Base-by-base conservation (phyloP, 352 stramenopile species). In the Pythium sukuiense region DNA sequence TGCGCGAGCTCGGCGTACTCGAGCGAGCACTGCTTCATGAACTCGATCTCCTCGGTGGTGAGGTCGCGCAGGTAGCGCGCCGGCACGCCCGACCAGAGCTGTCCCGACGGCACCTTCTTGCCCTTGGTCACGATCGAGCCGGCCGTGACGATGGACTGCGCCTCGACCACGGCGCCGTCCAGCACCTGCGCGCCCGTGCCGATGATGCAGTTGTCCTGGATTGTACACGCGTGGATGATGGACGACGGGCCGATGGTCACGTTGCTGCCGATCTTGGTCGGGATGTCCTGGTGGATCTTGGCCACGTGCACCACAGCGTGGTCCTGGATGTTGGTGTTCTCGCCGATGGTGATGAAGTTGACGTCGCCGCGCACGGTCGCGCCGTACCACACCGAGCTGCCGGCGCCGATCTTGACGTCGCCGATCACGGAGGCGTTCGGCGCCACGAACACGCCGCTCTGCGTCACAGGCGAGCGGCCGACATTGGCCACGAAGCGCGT, bases 261-360 rank as follows among this genome's bases (percentile, higher is more conserved):
- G 73, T 97, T 89, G 80, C 72, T 95, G 45, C 93, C 93, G 66
- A 98, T 97, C 58, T 87, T 88, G 39, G 90, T 97, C 39, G 90
- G 89, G 61, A 95, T 88, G 70, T 98, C 86, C 61, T 91, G 82
- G 69, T 90, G 83, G 70, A 97, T 95, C 77, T 98, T 98, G 65
- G 94, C 87, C 70, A 97, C 92, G 70, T 98, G 92, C 55, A 98
- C 79, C n/a, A 98, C 86, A 5, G 88, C 92, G 71, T 95, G 84
- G 74, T 98, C 93, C 69, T 96, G 89, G 59, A 98, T 95, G 75
- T 92, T 96, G 73, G 89, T 96, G 80, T 97, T 91, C 43, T 95
- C 84, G 39, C 96, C 96, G 75, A 99, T 98, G 7, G 80, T 92
- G 61, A 98, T 96, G 74, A 87, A 68, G 77, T 97, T 97, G 59